Percentiles rank a stretch among this genome's conserved stretches.
Conservation (phyloP, 331 rosid species). For the Acacia pycnantha region DNA sequence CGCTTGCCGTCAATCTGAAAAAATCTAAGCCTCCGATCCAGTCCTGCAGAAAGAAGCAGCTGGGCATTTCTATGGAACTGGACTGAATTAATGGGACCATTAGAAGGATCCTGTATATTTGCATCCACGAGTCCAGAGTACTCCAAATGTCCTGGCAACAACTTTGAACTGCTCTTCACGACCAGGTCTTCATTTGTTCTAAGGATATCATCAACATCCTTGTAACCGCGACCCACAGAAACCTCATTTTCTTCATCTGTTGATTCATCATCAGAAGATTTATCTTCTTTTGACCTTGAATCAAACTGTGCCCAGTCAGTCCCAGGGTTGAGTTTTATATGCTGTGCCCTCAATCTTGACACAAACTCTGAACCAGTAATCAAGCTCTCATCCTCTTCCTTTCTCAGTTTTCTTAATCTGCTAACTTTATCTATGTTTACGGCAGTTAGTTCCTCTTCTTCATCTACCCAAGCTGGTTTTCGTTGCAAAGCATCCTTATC, state of each 20-base stretch:
- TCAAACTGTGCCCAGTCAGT: slow-evolving; percentile 5
- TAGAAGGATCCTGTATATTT: not conserved
- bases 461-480: slow-evolving; percentile 12
- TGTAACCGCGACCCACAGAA: not conserved
- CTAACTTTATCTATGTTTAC: not conserved
- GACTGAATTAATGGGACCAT: not conserved
- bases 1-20: slow-evolving; percentile 7
- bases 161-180: not conserved
- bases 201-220: not conserved
- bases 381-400: slow-evolving; percentile 16
- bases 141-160: not conserved
- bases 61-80: slow-evolving; percentile 4
- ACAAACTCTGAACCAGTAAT: slow-evolving; percentile 6
- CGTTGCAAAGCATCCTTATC: not conserved
- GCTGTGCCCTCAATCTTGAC: slow-evolving; percentile 11
- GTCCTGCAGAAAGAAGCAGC: slow-evolving; percentile 1
- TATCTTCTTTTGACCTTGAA: not conserved
- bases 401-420: slow-evolving; percentile 17
- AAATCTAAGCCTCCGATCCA: slow-evolving; percentile 1
- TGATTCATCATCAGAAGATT: slow-evolving; percentile 5
- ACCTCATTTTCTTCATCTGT: slow-evolving; percentile 7
- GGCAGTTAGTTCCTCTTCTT: not conserved
- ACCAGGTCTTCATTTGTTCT: slow-evolving; percentile 10
- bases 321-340: slow-evolving; percentile 9
- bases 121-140: not conserved